Base-by-base conservation (phyloP, 768 basidiomycete species). In the Kwoniella sp. region DNA sequence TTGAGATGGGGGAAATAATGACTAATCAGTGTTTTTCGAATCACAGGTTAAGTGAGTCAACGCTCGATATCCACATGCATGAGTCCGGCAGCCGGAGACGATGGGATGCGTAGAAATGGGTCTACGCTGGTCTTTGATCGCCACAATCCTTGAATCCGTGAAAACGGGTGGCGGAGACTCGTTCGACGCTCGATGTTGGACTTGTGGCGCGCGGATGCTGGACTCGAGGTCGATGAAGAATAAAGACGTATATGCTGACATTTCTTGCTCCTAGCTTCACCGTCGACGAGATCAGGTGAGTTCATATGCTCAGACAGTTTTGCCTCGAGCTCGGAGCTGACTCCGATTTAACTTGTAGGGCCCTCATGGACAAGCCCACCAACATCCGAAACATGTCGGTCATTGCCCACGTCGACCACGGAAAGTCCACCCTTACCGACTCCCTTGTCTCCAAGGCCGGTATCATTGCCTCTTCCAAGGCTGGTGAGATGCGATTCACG, bases 381-480 rank as follows among this genome's bases (percentile, higher is more conserved):
- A 81, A 81, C 76, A 80, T 79, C 75, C 76, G 81, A 63, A 82
- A 82, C 81, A 82, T 83, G 82, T 83, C 82, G 64, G 82, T 83
- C 66, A 83, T 83, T 72, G 82, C 82, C 71, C 82, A 83, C 75
- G 96, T 99, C 87, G 96, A 99, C 84, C 96, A 99, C 85, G 96
- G 96, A 85, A 99, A 99, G 84, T 99, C 96, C 62, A 99, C 96
- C 75, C 88, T 99, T 74, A 97, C 96, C 73, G 96, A 99, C 83
- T 97, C 95, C 47, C 86, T 99, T 51, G 94, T 99, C 81, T 94
- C 95, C 71, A 98, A 98, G 85, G 96, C 96, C 69, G 96, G 96
- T 86, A 99, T 99, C 82, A 97, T 99, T 75, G 95, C 96, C 67
- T 84, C 85, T 48, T 84, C 92, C 78, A 95, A 96, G 82, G 92